Conservation (phyloP, 805 yeast species). For the Candida piceae region DNA sequence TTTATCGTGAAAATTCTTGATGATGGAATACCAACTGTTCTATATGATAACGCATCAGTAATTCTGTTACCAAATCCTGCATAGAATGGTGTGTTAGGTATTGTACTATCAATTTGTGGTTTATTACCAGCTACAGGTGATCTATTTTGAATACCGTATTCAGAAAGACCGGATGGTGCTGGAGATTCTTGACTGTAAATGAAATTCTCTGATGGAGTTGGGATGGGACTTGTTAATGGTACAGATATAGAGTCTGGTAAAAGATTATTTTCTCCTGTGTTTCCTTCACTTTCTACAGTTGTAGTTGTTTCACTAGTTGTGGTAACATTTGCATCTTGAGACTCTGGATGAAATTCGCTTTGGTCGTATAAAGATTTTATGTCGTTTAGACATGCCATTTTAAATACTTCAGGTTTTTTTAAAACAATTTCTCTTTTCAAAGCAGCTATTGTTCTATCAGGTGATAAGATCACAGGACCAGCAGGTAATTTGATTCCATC, state of each 20-base stretch:
- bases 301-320: too few species aligned
- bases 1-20: conserved; percentile 94
- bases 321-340: background rate
- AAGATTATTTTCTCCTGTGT: too few species aligned
- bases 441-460: conserved; percentile 96
- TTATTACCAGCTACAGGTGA: conserved; percentile 1
- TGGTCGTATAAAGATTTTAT: conserved; percentile 59
- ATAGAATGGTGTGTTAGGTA: conserved; percentile 74
- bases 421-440: conserved; percentile 84
- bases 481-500: conserved; percentile 67
- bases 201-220: background rate
- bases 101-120: conserved; percentile 29
- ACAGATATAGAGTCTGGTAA: background rate
- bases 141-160: background rate
- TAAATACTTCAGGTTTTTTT: conserved; percentile 96
- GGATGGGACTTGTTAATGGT: background rate
- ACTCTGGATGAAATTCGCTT: background rate
- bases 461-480: conserved; percentile 93
- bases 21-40: conserved; percentile 90
- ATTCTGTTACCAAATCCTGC: conserved; percentile 98
- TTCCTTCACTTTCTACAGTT: too few species aligned
- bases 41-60: conserved; percentile 91
- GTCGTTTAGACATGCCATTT: conserved; percentile 93
- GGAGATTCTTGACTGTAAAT: background rate
- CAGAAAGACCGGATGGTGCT: background rate